phyloP scores from a whole-genome alignment of 768 basidiomycete genomes.

The Lactifluus subvellereus region DNA sequence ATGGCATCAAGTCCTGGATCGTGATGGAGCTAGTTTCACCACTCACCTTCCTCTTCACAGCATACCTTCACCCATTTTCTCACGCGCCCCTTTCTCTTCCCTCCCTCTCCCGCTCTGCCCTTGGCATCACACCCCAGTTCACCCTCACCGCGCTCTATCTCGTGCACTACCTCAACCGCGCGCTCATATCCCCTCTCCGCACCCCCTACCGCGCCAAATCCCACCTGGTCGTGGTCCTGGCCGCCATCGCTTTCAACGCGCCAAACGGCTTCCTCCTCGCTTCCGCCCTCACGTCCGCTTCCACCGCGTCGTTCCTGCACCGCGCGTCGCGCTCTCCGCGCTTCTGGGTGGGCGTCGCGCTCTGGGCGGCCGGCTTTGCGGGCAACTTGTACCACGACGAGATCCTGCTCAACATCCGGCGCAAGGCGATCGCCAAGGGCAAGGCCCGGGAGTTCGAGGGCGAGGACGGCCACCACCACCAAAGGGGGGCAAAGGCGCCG shows the following conservation, averaged over 20 bases:
- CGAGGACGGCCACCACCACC: background rate
- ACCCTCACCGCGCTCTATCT: conserved; percentile 57
- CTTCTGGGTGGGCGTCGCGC: conserved; percentile 57
- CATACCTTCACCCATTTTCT: conserved; percentile 46
- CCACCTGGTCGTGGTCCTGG: conserved; percentile 58
- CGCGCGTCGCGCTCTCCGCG: conserved; percentile 32
- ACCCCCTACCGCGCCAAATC: conserved; percentile 74
- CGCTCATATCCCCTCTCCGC: conserved; percentile 71
- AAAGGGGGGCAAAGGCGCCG: background rate
- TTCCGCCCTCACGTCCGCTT: conserved; percentile 57
- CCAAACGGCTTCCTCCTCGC: conserved; percentile 69
- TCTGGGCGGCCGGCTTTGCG: conserved; percentile 67
- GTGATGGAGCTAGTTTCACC: conserved; percentile 70
- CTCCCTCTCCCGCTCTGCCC: conserved; percentile 37
- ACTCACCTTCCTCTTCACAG: conserved; percentile 44
- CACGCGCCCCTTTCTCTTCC: conserved; percentile 28
- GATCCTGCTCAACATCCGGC: conserved; percentile 74
- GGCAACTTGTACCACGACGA: conserved; percentile 92
- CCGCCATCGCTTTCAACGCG: conserved; percentile 59
- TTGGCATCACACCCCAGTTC: conserved; percentile 19
- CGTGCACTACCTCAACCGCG: conserved; percentile 78
- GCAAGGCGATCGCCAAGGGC: conserved; percentile 43
- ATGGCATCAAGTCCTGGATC: conserved; percentile 63
- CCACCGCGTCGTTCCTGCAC: conserved; percentile 41
- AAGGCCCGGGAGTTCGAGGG: conserved; percentile 28